These are phyloP conservation scores for Boechera retrofracta DNA, from an alignment of 345 rosid species.

Conservation along the genomic window DNA sequence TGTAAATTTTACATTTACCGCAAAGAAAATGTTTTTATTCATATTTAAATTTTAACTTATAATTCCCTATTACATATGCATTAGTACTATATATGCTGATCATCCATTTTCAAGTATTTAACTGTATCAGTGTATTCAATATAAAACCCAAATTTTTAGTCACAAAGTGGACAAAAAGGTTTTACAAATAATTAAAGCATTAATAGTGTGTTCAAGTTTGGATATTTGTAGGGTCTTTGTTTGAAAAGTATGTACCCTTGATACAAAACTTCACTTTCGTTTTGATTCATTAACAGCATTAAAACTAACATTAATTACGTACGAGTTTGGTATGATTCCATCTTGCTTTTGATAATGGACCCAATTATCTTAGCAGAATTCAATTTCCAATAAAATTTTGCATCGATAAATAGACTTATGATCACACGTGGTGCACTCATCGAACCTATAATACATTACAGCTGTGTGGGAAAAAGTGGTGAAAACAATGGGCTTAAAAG, in stretches of 20 bases:
- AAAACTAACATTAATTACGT: slow-evolving; percentile 25
- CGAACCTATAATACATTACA: slow-evolving; percentile 25
- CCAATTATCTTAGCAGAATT: slow-evolving; percentile 24
- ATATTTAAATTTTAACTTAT: not conserved
- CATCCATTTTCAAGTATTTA: not conserved
- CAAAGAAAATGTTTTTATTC: too few relatives aligned
- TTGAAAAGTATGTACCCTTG: slow-evolving; percentile 21
- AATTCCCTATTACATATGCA: not conserved
- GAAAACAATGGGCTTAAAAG: slow-evolving; percentile 19
- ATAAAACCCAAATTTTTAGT: not conserved
- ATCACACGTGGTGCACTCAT: slow-evolving; percentile 36
- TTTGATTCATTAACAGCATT: slow-evolving; percentile 25
- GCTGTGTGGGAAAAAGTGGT: slow-evolving; percentile 24
- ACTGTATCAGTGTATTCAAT: not conserved
- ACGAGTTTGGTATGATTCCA: slow-evolving; percentile 46
- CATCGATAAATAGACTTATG: slow-evolving; percentile 32
- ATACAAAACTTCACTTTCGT: slow-evolving; percentile 9
- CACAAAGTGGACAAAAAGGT: not conserved
- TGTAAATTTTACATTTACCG: too few relatives aligned
- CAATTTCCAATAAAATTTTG: slow-evolving; percentile 28
- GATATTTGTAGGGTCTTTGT: slow-evolving; percentile 26
- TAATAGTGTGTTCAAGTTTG: not conserved
- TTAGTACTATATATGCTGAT: not conserved
- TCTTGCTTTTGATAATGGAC: slow-evolving; percentile 36
- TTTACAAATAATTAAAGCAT: not conserved